phyloP scores from a whole-genome alignment of 1,284 basidiomycete genomes.

The Serendipita sp. region DNA sequence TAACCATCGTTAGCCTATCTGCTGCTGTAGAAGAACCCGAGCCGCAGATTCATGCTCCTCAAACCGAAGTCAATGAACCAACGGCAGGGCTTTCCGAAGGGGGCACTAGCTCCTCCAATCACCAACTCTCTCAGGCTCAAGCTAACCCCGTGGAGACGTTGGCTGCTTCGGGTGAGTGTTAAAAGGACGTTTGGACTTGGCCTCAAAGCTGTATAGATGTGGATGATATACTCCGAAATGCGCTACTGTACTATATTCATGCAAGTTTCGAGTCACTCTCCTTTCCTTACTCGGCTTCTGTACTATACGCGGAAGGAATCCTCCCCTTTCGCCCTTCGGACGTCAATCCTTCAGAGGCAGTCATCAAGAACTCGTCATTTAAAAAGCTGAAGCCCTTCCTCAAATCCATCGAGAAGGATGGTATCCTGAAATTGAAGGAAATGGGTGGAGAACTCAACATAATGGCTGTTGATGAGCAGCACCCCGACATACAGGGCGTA shows the following conservation, averaged over 20 bases:
- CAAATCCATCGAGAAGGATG: slow-evolving; percentile 57
- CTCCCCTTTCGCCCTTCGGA: slow-evolving; percentile 59
- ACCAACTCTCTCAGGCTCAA: background rate
- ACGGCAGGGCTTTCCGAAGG: too few species aligned
- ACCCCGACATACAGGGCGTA: slow-evolving; percentile 44
- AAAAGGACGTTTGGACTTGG: slow-evolving; percentile 11
- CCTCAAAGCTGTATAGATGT: slow-evolving; percentile 32
- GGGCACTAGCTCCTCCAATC: background rate
- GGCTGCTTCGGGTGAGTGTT: slow-evolving; percentile 11
- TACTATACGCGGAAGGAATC: slow-evolving; percentile 62
- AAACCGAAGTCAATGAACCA: background rate
- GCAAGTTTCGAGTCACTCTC: slow-evolving; percentile 33
- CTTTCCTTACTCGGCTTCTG: slow-evolving; percentile 64
- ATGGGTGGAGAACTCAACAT: slow-evolving; percentile 48
- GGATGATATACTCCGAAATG: slow-evolving; percentile 45
- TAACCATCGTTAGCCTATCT: slow-evolving; percentile 15
- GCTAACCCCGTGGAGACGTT: slow-evolving; percentile 11
- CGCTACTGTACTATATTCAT: slow-evolving; percentile 56
- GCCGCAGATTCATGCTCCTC: background rate
- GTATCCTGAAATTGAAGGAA: slow-evolving; percentile 59
- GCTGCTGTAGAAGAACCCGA: background rate
- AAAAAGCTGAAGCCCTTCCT: slow-evolving; percentile 73
- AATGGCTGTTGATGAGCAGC: slow-evolving; percentile 42
- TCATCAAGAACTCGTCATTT: slow-evolving; percentile 56
- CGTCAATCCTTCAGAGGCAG: slow-evolving; percentile 29